Conservation (phyloP, 2,329 filamentous ascomycete species). For the Trichoderma brevicompactum region DNA sequence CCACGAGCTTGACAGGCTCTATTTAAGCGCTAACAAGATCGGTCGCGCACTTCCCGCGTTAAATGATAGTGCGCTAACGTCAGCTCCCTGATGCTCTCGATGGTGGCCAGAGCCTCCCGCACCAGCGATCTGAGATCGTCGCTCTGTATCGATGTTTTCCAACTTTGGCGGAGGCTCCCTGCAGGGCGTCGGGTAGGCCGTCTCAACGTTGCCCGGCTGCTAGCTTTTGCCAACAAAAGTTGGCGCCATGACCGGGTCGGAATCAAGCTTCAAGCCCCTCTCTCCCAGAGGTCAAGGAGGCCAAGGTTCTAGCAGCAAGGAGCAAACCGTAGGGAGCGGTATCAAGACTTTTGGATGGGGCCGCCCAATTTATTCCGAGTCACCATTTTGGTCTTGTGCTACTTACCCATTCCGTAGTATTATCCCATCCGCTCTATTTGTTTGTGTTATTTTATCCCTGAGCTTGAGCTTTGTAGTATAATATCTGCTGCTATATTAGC, state of each 20-base stretch:
- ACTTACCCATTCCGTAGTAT: not conserved
- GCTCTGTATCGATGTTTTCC: slow-evolving; percentile 16
- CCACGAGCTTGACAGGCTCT: not conserved
- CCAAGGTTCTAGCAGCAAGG: not conserved
- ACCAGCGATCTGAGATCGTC: slow-evolving; percentile 20
- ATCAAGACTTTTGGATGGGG: slow-evolving; percentile 9
- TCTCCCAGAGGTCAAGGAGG: too few relatives aligned
- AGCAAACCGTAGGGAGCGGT: not conserved
- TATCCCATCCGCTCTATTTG: slow-evolving; percentile 2
- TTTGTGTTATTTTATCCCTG: slow-evolving; percentile 8
- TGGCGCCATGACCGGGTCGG: slow-evolving; percentile 17
- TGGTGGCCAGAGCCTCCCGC: slow-evolving; percentile 14
- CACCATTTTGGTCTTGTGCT: slow-evolving; percentile 10
- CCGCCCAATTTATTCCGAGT: not conserved
- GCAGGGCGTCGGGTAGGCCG: slow-evolving; percentile 1
- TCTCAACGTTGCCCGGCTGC: not conserved
- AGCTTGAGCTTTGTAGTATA: not conserved
- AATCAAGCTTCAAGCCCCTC: slow-evolving; percentile 1
- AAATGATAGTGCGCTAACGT: slow-evolving; percentile 24
- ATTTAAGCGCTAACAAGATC: slow-evolving; percentile 7
- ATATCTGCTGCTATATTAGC: not conserved
- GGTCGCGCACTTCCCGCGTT: not conserved
- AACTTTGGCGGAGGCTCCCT: not conserved
- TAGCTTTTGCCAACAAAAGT: slow-evolving; percentile 3
- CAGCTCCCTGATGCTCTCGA: slow-evolving; percentile 4